Evolutionary conservation across 768 basidiomycete genomes (phyloP), one percentile per base, ranked within the genome.

Genomic region (Kondoa subrosea): DNA sequence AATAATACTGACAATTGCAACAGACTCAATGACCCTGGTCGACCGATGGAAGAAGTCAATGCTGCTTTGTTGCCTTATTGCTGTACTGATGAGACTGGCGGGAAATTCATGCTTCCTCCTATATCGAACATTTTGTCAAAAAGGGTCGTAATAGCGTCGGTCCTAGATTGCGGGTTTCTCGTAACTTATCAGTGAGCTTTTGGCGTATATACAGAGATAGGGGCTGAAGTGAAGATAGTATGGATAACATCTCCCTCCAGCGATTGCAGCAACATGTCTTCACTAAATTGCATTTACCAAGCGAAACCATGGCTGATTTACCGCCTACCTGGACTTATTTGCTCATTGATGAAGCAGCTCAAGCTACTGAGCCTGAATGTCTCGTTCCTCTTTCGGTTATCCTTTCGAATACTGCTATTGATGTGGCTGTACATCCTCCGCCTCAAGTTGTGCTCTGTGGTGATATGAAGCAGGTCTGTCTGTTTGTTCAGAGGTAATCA

Each of bases 331-430:
- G 77, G 75, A 75, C 75, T 1, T 76, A 75, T 72, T 73, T 78
- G 8, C 68, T 78, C 3, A 67, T 78, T 32, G 78, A 78, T 68
- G 78, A 78, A 69, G 78, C 77, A 0, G 78, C 70, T 3, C 78
- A 78, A 74, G 77, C 74, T 0, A 74, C 75, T 27, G 77, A 78
- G 64, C 73, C 76, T 1, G 77, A 77, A 61, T 62, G 71, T 0
- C 65, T 73, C 12, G 71, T 76, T 16, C 76, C 77, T 0, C 62
- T 78, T 27, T 71, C 74, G 17, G 75, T 75, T 16, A 66, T 75
- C 1, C 65, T 72, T 25, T 71, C 72, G 0, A 71, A 59, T 1
- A 31, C 67, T 64, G 66, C 66, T 12, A 72, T 71, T n/a, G 65
- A 70, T 32, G 58, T 67, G 15, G 26, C 30, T 0, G 14, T 61